phyloP scores from a whole-genome alignment of 176 grass and related monocot genomes.

The Rhipidocladum racemiflorum region DNA sequence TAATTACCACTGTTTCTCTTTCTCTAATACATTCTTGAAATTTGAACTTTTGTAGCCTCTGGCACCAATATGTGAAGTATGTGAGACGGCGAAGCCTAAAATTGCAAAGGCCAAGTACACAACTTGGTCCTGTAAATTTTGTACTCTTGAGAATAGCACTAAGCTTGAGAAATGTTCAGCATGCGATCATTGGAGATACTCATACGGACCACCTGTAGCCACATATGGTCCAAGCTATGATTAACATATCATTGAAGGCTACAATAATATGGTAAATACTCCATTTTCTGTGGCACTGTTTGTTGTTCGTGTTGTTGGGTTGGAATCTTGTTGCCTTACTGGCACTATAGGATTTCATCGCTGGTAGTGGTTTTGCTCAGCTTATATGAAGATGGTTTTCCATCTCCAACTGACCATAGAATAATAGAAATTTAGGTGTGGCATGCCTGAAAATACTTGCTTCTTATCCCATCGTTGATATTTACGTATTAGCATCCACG shows the following conservation, averaged over 20 bases:
- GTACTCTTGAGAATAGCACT: conserved; percentile 71
- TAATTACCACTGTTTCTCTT: not conserved
- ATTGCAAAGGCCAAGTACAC: conserved; percentile 54
- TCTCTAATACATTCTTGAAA: conserved; percentile 27
- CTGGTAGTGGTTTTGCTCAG: not conserved
- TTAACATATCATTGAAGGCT: conserved; percentile 24
- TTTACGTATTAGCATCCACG: not conserved
- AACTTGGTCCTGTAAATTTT: conserved; percentile 90
- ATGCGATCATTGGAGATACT: conserved; percentile 87
- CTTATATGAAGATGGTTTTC: not conserved
- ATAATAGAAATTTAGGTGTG: not conserved
- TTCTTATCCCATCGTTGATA: not conserved
- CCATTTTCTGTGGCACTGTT: not conserved
- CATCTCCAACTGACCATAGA: not conserved
- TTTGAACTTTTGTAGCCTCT: conserved; percentile 49
- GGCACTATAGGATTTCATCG: not conserved
- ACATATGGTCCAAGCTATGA: conserved; percentile 48
- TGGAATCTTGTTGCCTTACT: not conserved
- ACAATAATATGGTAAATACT: conserved; percentile 28
- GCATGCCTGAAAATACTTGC: not conserved
- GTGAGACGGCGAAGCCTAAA: conserved; percentile 68
- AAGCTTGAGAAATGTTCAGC: conserved; percentile 87
- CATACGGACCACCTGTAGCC: conserved; percentile 58
- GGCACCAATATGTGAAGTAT: conserved; percentile 79
- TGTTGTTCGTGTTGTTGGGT: not conserved